Evolutionary conservation across 2,329 filamentous ascomycete genomes (phyloP).

Genomic region (Stagonosporopsis vannaccii): DNA sequence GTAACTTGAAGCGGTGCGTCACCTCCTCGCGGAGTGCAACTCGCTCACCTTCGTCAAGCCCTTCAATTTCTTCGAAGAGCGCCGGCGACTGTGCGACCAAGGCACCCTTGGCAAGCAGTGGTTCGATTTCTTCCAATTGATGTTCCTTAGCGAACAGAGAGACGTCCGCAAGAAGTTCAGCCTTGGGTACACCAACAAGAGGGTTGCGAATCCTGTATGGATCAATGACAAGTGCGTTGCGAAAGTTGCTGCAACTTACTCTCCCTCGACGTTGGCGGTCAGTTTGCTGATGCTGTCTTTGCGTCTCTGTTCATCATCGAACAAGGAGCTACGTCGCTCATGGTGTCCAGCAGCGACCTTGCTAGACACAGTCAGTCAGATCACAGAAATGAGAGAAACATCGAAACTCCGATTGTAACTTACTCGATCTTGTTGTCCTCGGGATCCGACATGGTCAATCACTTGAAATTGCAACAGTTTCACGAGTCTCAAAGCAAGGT

Average conservation of each 20-base stretch:
- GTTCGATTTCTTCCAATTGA: constrained; percentile 63
- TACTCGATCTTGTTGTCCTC: constrained; percentile 30
- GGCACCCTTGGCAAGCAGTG: constrained; percentile 64
- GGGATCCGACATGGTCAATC: constrained; percentile 21
- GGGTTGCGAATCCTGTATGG: constrained; percentile 61
- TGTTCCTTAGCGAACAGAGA: constrained; percentile 68
- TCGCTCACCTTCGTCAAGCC: constrained; percentile 68
- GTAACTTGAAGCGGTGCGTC: constrained; percentile 67
- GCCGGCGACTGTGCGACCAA: constrained; percentile 75
- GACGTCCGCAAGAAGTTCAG: constrained; percentile 63
- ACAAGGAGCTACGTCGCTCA: constrained; percentile 34
- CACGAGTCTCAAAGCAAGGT: not conserved
- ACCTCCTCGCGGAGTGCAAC: constrained; percentile 66
- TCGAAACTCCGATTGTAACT: too few species aligned
- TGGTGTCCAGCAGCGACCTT: constrained; percentile 17
- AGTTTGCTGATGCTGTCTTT: constrained; percentile 33
- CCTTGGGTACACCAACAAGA: constrained; percentile 62
- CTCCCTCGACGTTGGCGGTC: constrained; percentile 41
- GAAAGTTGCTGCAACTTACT: constrained; percentile 36
- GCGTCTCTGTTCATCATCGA: constrained; percentile 34
- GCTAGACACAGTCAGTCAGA: not conserved
- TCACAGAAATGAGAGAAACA: too few species aligned
- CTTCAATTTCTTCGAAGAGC: constrained; percentile 67
- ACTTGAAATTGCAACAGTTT: constrained; percentile 3
- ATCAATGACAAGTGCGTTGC: constrained; percentile 9